These are phyloP conservation scores for Groenewaldozyma tartarivorans DNA, from an alignment of 805 yeast species.

Conservation along the genomic window DNA sequence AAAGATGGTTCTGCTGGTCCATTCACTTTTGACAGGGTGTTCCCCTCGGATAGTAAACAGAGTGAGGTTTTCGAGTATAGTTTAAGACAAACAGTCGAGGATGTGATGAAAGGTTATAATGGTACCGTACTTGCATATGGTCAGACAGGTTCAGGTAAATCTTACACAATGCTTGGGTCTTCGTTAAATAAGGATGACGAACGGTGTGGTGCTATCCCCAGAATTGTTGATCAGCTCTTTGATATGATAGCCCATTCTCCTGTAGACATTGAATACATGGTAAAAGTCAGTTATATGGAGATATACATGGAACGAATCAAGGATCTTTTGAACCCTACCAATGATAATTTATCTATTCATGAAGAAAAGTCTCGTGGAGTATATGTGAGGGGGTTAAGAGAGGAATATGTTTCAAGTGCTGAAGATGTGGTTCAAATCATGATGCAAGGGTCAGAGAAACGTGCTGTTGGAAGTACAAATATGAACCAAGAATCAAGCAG, in stretches of 20 bases:
- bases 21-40: slow-evolving; percentile 61
- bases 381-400: slow-evolving; percentile 60
- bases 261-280: slow-evolving; percentile 50
- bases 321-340: slow-evolving; percentile 50
- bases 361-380: slow-evolving; percentile 60
- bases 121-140: slow-evolving; percentile 75
- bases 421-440: slow-evolving; percentile 51
- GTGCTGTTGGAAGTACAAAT: slow-evolving; percentile 53
- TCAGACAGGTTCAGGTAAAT: slow-evolving; percentile 70
- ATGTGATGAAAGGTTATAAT: slow-evolving; percentile 64
- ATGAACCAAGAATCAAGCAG: slow-evolving; percentile 70
- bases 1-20: slow-evolving; percentile 18
- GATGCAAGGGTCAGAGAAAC: slow-evolving; percentile 44
- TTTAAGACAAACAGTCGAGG: slow-evolving; percentile 54
- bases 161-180: slow-evolving; percentile 67
- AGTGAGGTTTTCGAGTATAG: slow-evolving; percentile 49
- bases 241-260: slow-evolving; percentile 37
- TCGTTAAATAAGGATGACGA: slow-evolving; percentile 29
- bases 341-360: slow-evolving; percentile 41
- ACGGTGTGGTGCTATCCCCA: slow-evolving; percentile 64
- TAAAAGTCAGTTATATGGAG: slow-evolving; percentile 69
- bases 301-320: slow-evolving; percentile 68
- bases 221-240: slow-evolving; percentile 61
- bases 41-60: slow-evolving; percentile 44
- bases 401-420: slow-evolving; percentile 47